Evolutionary conservation across 2,329 filamentous ascomycete species (phyloP), one percentile per base, ranked within the genome.

Genomic region (Byssoonygena ceratinophila): DNA sequence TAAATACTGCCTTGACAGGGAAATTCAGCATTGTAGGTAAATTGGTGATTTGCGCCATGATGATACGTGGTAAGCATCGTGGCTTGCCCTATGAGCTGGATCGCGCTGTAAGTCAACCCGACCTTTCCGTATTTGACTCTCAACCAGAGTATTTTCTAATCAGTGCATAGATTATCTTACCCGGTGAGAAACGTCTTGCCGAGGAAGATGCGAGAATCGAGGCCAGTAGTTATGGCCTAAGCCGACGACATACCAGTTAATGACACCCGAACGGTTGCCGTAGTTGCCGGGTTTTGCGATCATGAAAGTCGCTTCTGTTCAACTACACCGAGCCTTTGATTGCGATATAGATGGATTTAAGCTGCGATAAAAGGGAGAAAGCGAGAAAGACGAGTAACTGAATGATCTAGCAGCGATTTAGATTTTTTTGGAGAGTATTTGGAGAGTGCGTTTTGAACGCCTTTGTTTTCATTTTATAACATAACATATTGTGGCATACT

Each of bases 11-110:
- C 1, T 55, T 68, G n/a, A 57, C 64, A 20, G 76, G 76, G 3
- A 60, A 68, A 36, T 77, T 76, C 67, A 68, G 70, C 29, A 68
- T 62, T 3, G 60, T 76, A 18, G 54, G 74, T 58, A 80, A 80
- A 63, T 59, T 80, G 41, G 71, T 80, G 1, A 63, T 80, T 18
- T 77, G 75, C 56, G 71, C 71, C 2, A 73, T 79, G 48, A 80
- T 80, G 77, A 63, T 80, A 23, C 64, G 77, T 52, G 77, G 78
- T 1, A 61, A 77, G 34, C 77, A 80, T 66, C 66, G 77, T 40
- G 76, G 75, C 11, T 60, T 81, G 56, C 77, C 78, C 0, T 75
- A 78, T 31, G 73, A 74, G 44, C 74, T 80, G 56, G 77, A 81
- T 61, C 64, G 69, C 27, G 69, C 70, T 36, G 55, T 56, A 47